Evolutionary conservation across 148 eudicot genomes (phyloP).

Genomic region (Chenopodium berlandieri): DNA sequence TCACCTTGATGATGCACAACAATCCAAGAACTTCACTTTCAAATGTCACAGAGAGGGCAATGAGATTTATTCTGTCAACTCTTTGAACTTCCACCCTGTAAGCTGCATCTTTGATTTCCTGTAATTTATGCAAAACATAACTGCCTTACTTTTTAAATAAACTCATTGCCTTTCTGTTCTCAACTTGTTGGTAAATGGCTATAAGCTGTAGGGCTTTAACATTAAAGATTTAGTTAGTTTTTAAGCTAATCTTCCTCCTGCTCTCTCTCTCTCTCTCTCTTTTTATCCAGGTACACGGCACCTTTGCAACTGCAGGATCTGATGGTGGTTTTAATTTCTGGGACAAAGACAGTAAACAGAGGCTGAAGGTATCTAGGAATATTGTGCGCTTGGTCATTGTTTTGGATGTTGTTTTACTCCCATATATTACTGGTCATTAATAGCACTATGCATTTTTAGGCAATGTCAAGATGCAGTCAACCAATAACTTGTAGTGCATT

Average conservation of each 20-base stretch:
- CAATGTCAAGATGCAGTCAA: conserved; percentile 81
- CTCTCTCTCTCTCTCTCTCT: no score
- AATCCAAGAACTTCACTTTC: conserved; percentile 84
- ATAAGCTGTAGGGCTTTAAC: background rate
- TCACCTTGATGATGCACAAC: conserved; percentile 90
- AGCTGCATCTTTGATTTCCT: conserved; percentile 22
- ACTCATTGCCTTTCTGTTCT: background rate
- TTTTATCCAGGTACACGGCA: conserved; percentile 58
- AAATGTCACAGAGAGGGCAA: conserved; percentile 92
- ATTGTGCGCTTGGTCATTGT: background rate
- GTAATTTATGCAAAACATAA: background rate
- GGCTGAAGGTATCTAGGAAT: conserved; percentile 66
- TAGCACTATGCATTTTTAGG: conserved; percentile 39
- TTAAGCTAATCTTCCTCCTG: background rate
- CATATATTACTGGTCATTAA: background rate
- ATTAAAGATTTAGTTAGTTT: background rate
- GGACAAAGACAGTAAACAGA: conserved; percentile 99
- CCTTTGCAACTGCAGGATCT: conserved; percentile 97
- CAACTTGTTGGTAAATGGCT: background rate
- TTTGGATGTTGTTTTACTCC: background rate
- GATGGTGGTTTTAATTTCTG: conserved; percentile 94
- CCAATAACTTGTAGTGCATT: conserved; percentile 82
- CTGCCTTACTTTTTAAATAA: background rate
- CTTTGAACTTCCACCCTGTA: conserved; percentile 90
- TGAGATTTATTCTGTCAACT: conserved; percentile 88